These are phyloP conservation scores for Plenodomus biglobosus DNA, from an alignment of 2,329 filamentous ascomycete species.

Conservation along the genomic window DNA sequence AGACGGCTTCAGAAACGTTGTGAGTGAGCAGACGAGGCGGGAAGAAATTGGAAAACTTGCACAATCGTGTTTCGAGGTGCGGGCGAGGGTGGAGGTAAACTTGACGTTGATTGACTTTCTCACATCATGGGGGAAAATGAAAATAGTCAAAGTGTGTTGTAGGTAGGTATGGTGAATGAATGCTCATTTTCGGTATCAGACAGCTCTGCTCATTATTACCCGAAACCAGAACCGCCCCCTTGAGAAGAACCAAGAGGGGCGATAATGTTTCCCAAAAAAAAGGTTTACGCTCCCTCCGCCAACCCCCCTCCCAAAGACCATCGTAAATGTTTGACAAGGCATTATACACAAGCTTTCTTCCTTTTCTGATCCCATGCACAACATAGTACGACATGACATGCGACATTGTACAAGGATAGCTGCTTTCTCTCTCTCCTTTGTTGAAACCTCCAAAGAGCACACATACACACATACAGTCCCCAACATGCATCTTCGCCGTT, in stretches of 20 bases:
- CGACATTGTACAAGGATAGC: background rate
- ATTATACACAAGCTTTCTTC: constrained; percentile 28
- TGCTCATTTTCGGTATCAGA: constrained; percentile 28
- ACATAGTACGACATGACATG: constrained; percentile 5
- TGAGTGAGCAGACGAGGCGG: too few species aligned
- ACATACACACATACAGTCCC: too few species aligned
- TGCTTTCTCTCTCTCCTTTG: background rate
- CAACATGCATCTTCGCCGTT: constrained; percentile 5
- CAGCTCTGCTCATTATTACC: constrained; percentile 37
- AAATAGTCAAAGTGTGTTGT: too few species aligned
- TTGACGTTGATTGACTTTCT: too few species aligned
- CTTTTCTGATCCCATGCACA: constrained; percentile 3
- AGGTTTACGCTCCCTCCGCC: too few species aligned
- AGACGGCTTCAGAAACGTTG: too few species aligned
- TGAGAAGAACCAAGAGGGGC: too few species aligned
- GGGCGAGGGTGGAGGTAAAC: too few species aligned
- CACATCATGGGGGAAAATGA: too few species aligned
- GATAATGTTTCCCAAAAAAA: constrained; percentile 7
- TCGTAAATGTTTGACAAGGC: constrained; percentile 25
- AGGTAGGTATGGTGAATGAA: constrained; percentile 5
- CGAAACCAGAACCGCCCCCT: constrained; percentile 23
- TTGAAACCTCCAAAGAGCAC: background rate
- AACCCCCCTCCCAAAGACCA: background rate
- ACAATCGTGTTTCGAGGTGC: too few species aligned
- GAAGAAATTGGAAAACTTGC: too few species aligned